These are phyloP conservation scores for Odonthalia washingtoniensis DNA, from an alignment of 31 red algal species.

Conservation along the genomic window DNA sequence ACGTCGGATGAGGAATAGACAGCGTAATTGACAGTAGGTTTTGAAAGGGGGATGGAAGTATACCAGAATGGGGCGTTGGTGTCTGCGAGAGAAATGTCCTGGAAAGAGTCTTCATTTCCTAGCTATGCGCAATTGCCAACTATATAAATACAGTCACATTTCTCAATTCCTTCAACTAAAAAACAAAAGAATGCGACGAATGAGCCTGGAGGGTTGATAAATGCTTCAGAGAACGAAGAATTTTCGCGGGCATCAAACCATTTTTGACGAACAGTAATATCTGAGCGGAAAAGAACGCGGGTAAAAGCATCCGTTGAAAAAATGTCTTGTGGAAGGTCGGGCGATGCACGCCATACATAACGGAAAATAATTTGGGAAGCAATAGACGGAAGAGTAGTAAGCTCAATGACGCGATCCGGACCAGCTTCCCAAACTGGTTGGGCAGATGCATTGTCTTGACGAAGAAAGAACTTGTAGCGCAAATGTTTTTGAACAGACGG, in stretches of 20 bases:
- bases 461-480: constrained; percentile 43
- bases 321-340: constrained; percentile 16
- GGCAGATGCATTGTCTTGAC: not conserved
- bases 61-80: constrained; percentile 66
- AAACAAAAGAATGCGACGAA: constrained; percentile 61
- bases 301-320: constrained; percentile 71
- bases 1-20: constrained; percentile 57
- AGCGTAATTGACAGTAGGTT: constrained; percentile 22
- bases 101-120: not conserved
- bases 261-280: not conserved
- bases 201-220: constrained; percentile 23
- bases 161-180: constrained; percentile 61
- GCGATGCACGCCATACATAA: constrained; percentile 41
- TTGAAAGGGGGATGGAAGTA: constrained; percentile 46
- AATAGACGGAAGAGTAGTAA: not conserved
- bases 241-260: not conserved
- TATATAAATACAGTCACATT: constrained; percentile 64
- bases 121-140: constrained; percentile 48
- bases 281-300: constrained; percentile 73
- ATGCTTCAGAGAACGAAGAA: constrained; percentile 9
- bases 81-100: constrained; percentile 49
- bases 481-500: not conserved
- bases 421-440: constrained; percentile 39
- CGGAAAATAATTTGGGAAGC: constrained; percentile 17
- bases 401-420: not conserved